Base-by-base conservation (phyloP, 2,329 filamentous ascomycete species). In the Xylariomycetidae sp. region DNA sequence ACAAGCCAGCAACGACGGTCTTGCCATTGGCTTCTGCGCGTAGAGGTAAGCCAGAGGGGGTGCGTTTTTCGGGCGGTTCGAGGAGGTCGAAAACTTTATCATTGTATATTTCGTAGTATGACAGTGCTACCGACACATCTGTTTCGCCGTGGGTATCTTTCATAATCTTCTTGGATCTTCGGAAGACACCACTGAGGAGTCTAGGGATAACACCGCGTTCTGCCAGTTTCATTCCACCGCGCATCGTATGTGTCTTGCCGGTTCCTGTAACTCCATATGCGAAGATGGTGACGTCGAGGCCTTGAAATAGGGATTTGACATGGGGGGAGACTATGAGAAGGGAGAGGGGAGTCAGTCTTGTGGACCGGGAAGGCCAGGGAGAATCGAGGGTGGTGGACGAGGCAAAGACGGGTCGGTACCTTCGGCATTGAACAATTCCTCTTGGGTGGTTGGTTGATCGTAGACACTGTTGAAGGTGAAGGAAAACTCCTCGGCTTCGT, bases 71-170 rank as follows among this genome's bases (percentile, higher is more conserved):
- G 0, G 82, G 84, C 1, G 88, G 71, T 57, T 95, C 86, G 46
- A 96, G 87, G 19, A 96, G 68, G 57, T 96, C 89, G 53, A 82
- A 95, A 14, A 95, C 88, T 57, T 90, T 90, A 66, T 96, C 89
- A 59, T 94, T 95, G 64, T 96, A 96, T 46, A 96, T 95, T 59
- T 96, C 89, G 64, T 94, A 95, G 64, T 96, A 96, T 17, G 86
- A 89, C 52, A 96, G 72, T 10, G 78, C 71, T 12, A 95, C 86
- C 7, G 77, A 67, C 15, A 94, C 85, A 2, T 67, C 71, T 1
- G 82, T 89, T 32, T 78, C 67, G 9, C 81, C 85, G 4, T 72
- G 69, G 3, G 80, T 75, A 51, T 94, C 88, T 61, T 90, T 92
- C 45, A 78, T 74, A 13, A 92, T 81, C 67, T 94, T 94, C 61